A percentile compares a stretch with the other conserved stretches of the same genome.
Evolutionary conservation across 345 rosid species (phyloP).

Genomic region (Salix suchowensis): DNA sequence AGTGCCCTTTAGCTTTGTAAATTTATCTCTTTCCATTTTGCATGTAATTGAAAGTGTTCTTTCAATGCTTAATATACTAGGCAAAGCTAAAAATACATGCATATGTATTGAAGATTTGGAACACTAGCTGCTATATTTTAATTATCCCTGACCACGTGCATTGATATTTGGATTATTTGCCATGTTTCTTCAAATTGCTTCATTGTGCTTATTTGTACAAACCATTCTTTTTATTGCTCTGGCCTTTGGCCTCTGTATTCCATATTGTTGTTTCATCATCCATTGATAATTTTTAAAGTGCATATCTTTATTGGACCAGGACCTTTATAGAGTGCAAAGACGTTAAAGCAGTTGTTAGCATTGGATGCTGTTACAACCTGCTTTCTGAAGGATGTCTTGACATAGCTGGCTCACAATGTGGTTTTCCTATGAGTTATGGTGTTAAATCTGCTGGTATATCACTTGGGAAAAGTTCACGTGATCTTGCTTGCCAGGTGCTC

Average conservation of each 20-base stretch:
- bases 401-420: conserved; percentile 35
- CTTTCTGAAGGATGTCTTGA: conserved; percentile 55
- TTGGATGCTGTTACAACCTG: conserved; percentile 96
- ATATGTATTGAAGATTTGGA: too few species aligned
- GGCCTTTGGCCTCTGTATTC: background rate
- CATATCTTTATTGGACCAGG: conserved; percentile 39
- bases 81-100: background rate
- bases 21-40: background rate
- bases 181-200: background rate
- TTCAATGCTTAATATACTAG: background rate
- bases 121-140: too few species aligned
- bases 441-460: conserved; percentile 47
- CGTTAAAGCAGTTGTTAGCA: conserved; percentile 76
- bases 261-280: too few species aligned
- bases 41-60: background rate
- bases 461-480: conserved; percentile 65
- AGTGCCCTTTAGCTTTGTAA: conserved; percentile 24
- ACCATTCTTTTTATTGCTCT: background rate
- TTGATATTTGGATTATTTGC: background rate
- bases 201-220: background rate
- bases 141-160: background rate
- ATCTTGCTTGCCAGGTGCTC: conserved; percentile 93
- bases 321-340: conserved; percentile 61
- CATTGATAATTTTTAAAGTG: background rate
- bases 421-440: conserved; percentile 78